Evolutionary conservation across 768 basidiomycete genomes (phyloP).

Genomic region (Xerocomus potaroensis): DNA sequence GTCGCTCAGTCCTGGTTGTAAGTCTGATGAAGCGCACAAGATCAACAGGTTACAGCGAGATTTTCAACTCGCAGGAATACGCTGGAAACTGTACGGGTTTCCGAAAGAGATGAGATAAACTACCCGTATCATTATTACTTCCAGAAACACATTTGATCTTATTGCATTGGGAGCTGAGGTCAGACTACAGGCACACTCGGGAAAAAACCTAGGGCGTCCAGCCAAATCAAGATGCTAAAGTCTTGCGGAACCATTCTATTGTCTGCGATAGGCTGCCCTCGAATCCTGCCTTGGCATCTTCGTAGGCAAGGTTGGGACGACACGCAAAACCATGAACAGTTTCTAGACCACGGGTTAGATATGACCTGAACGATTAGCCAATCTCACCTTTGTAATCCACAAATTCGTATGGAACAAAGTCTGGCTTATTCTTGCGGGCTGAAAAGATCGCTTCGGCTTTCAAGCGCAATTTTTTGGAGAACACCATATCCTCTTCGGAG

Average conservation of each 20-base stretch:
- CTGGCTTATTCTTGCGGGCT: constrained; percentile 24
- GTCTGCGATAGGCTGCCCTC: constrained; percentile 42
- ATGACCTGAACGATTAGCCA: not conserved
- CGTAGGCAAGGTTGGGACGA: constrained; percentile 40
- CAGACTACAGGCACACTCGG: no score
- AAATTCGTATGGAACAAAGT: constrained; percentile 34
- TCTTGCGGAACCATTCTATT: constrained; percentile 40
- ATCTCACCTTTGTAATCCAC: constrained; percentile 33
- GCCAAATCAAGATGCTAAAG: constrained; percentile 13
- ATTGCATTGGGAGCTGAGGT: no score
- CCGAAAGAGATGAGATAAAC: no score
- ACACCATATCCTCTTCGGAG: constrained; percentile 31
- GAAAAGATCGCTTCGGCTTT: constrained; percentile 30
- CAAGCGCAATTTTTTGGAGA: constrained; percentile 24
- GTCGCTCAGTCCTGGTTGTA: no score
- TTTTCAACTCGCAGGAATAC: no score
- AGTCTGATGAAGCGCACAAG: no score
- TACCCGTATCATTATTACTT: no score
- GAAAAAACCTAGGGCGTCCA: not conserved
- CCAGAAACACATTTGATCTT: no score
- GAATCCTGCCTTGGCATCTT: constrained; percentile 42
- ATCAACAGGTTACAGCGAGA: no score
- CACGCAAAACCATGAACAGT: constrained; percentile 47
- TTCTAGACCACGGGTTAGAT: constrained; percentile 27
- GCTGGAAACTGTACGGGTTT: no score